Percentiles rank a stretch among this genome's conserved stretches.
Conservation (phyloP, 2,329 filamentous ascomycete species). For the Phialemoniopsis sp. region DNA sequence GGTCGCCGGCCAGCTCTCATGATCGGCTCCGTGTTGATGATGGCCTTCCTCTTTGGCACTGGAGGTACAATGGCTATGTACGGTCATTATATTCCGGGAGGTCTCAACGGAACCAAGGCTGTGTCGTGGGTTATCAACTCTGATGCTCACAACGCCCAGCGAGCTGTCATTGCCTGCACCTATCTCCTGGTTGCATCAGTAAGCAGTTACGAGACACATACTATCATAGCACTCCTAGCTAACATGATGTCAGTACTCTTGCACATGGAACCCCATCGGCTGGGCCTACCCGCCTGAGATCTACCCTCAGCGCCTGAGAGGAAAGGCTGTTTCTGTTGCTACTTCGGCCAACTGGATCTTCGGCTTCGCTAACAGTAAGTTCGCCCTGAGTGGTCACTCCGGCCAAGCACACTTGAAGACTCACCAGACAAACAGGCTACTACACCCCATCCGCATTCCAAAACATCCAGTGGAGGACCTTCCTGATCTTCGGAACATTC, state of each 20-base stretch:
- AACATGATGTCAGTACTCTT: no score
- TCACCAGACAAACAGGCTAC: no score
- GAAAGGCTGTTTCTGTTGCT: slow-evolving; percentile 2
- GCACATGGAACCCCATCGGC: no score
- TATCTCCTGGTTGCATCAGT: slow-evolving; percentile 1
- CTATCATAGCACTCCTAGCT: no score
- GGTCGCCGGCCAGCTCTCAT: slow-evolving; percentile 1
- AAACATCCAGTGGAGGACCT: neutral
- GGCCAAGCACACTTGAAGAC: no score
- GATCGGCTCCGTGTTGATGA: neutral
- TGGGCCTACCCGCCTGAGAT: slow-evolving; percentile 7
- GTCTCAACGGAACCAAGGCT: neutral
- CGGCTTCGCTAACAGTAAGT: slow-evolving; percentile 13
- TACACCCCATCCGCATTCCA: neutral
- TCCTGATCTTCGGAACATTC: neutral
- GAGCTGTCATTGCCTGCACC: slow-evolving; percentile 2
- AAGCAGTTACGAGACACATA: no score
- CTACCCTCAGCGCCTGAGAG: slow-evolving; percentile 5
- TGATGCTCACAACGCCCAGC: neutral
- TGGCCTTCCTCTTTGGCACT: neutral
- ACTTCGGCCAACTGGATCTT: slow-evolving; percentile 10
- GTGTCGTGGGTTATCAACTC: neutral
- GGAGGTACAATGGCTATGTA: neutral
- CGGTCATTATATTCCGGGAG: slow-evolving; percentile 1
- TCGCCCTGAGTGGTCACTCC: no score